Percentiles rank a stretch among this genome's conserved stretches.
These are phyloP conservation scores for Centella asiatica DNA, from an alignment of 129 eudicot species.

Conservation along the genomic window DNA sequence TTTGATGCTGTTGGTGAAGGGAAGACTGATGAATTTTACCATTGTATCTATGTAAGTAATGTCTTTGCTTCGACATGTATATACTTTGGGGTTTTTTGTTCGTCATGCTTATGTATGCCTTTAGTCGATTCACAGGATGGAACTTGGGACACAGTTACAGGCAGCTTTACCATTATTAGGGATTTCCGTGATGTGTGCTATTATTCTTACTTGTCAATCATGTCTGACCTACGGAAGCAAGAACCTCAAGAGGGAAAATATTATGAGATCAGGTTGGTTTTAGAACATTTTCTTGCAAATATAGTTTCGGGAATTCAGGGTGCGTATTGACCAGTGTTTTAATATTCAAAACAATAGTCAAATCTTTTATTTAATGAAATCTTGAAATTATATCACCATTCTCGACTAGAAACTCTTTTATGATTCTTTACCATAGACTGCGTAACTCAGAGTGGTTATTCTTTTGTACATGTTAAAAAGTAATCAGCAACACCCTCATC, in stretches of 20 bases:
- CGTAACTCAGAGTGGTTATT: background rate
- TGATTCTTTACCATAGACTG: background rate
- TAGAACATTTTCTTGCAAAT: background rate
- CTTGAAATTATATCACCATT: background rate
- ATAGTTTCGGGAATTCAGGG: background rate
- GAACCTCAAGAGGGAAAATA: constrained; percentile 57
- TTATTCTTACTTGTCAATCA: constrained; percentile 66
- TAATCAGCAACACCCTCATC: background rate
- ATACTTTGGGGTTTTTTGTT: background rate
- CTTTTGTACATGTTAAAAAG: background rate
- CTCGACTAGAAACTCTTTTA: background rate
- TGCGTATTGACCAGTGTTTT: background rate
- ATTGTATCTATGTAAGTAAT: constrained; percentile 51
- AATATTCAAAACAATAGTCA: background rate
- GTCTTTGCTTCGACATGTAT: background rate
- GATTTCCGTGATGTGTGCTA: constrained; percentile 71
- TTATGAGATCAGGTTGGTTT: constrained; percentile 67
- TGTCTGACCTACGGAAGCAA: constrained; percentile 61
- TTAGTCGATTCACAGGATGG: constrained; percentile 51
- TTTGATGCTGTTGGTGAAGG: constrained; percentile 85
- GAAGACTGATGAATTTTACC: constrained; percentile 56
- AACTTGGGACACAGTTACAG: constrained; percentile 55
- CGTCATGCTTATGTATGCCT: background rate
- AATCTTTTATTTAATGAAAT: background rate
- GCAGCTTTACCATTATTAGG: constrained; percentile 58